Conservation (phyloP, 2,329 filamentous ascomycete genomes). For the Scopulariopsis brevicaulis region DNA sequence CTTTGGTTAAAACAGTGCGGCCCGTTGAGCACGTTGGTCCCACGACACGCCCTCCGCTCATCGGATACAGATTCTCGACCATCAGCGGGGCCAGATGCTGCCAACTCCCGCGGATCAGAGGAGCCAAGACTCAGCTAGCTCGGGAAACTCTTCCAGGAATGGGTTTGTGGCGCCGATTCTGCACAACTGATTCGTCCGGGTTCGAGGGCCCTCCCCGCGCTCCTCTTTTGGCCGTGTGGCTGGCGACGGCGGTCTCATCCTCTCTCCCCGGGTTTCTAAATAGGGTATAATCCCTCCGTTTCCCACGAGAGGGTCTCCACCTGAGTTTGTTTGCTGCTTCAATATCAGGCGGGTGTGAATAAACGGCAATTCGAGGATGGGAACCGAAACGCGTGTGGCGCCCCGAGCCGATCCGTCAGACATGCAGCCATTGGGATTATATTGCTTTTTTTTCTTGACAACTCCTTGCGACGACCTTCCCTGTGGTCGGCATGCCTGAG, state of each 20-base stretch:
- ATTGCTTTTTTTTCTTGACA: too few relatives aligned
- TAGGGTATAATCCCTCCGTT: not conserved
- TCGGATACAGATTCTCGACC: not conserved
- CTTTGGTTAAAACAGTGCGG: too few relatives aligned
- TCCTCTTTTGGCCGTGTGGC: not conserved
- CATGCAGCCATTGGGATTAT: too few relatives aligned
- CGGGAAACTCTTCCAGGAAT: not conserved
- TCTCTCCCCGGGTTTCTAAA: not conserved
- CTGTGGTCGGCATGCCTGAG: too few relatives aligned
- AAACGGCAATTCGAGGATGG: too few relatives aligned
- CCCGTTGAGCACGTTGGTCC: not conserved
- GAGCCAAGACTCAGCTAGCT: not conserved
- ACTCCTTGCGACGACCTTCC: too few relatives aligned
- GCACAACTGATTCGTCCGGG: not conserved
- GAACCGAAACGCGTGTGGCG: too few relatives aligned
- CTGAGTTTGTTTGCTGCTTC: too few relatives aligned
- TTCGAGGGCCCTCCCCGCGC: not conserved
- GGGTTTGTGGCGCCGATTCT: not conserved
- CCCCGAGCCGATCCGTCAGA: too few relatives aligned
- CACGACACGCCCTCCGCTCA: not conserved
- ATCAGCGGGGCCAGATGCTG: not conserved
- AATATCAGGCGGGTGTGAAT: too few relatives aligned
- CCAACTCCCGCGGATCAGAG: not conserved
- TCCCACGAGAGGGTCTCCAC: not conserved
- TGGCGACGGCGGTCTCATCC: not conserved